A percentile compares a stretch with the other conserved stretches of the same genome.
Conservation (phyloP, 2,329 filamentous ascomycete species). For the Amphichorda felina region DNA sequence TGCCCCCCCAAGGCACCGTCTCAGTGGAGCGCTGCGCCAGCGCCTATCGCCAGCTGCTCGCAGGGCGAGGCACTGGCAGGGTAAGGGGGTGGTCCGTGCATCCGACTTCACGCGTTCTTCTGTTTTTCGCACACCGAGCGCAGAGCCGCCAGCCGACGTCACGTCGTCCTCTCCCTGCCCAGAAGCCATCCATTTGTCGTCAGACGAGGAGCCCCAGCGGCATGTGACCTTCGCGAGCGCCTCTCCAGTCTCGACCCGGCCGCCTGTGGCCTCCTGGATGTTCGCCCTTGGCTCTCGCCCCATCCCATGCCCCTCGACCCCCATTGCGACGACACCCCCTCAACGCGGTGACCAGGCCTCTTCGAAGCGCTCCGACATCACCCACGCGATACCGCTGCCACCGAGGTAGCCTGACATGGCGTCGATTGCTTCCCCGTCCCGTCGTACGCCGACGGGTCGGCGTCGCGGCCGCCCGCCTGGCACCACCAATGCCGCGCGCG, state of each 20-base stretch:
- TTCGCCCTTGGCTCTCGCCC: background rate
- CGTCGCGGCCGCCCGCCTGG: slow-evolving; percentile 35
- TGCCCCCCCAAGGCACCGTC: no score
- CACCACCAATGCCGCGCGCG: slow-evolving; percentile 27
- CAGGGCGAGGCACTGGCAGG: background rate
- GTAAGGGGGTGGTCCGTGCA: slow-evolving; percentile 15
- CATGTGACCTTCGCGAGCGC: slow-evolving; percentile 1
- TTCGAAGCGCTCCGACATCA: background rate
- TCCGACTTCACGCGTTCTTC: slow-evolving; percentile 28
- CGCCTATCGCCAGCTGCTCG: no score
- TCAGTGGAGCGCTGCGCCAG: no score
- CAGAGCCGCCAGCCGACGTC: slow-evolving; percentile 20
- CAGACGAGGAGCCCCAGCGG: background rate
- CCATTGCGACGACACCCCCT: slow-evolving; percentile 1
- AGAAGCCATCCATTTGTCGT: slow-evolving; percentile 10
- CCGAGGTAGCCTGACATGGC: slow-evolving; percentile 12
- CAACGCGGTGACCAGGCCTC: background rate
- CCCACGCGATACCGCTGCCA: background rate
- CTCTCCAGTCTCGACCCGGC: background rate
- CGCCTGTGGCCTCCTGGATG: slow-evolving; percentile 1
- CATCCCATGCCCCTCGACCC: background rate
- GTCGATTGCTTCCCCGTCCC: slow-evolving; percentile 24
- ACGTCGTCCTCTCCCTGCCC: slow-evolving; percentile 14
- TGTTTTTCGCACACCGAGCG: slow-evolving; percentile 20
- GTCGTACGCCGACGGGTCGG: slow-evolving; percentile 27